Conservation (phyloP, 2,329 filamentous ascomycete species). For the Aspergillus uvarum region DNA sequence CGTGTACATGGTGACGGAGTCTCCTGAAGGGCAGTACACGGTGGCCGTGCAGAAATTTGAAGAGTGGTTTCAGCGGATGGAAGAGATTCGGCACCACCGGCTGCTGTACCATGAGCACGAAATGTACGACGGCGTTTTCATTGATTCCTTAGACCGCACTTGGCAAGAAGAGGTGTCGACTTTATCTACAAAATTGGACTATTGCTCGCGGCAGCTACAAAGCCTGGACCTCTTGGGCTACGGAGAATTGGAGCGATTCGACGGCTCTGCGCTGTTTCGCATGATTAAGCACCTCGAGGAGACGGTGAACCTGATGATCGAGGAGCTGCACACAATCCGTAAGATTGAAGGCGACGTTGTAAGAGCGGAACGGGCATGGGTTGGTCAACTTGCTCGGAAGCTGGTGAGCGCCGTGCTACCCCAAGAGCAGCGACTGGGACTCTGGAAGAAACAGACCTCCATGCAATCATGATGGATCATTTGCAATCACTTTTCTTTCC, state of each 20-base stretch:
- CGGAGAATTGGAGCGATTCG: slow-evolving; percentile 21
- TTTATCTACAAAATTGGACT: slow-evolving; percentile 35
- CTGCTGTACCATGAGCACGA: slow-evolving; percentile 12
- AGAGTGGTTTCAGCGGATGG: slow-evolving; percentile 35
- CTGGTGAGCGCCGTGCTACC: slow-evolving; percentile 16
- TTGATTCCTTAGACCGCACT: slow-evolving; percentile 33
- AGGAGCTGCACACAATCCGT: slow-evolving; percentile 38
- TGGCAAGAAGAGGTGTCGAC: slow-evolving; percentile 38
- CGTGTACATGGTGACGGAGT: slow-evolving; percentile 33
- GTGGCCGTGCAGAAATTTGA: slow-evolving; percentile 35
- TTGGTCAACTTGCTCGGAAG: slow-evolving; percentile 31
- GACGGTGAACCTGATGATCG: slow-evolving; percentile 35
- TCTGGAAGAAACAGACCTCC: slow-evolving; percentile 31
- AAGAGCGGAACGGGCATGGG: slow-evolving; percentile 33
- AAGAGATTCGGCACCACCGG: slow-evolving; percentile 26
- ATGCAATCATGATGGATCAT: slow-evolving; percentile 12
- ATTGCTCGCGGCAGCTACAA: slow-evolving; percentile 36
- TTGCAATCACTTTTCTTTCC: background rate
- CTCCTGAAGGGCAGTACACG: slow-evolving; percentile 30
- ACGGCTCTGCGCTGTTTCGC: slow-evolving; percentile 34
- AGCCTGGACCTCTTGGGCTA: slow-evolving; percentile 38
- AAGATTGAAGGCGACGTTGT: slow-evolving; percentile 38
- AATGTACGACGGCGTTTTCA: slow-evolving; percentile 26
- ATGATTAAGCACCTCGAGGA: slow-evolving; percentile 30
- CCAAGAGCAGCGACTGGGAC: slow-evolving; percentile 22